A percentile compares a stretch with the other conserved stretches of the same genome.
These are phyloP conservation scores for Xylaria hypoxylon DNA, from an alignment of 2,329 filamentous ascomycete genomes.

Conservation along the genomic window DNA sequence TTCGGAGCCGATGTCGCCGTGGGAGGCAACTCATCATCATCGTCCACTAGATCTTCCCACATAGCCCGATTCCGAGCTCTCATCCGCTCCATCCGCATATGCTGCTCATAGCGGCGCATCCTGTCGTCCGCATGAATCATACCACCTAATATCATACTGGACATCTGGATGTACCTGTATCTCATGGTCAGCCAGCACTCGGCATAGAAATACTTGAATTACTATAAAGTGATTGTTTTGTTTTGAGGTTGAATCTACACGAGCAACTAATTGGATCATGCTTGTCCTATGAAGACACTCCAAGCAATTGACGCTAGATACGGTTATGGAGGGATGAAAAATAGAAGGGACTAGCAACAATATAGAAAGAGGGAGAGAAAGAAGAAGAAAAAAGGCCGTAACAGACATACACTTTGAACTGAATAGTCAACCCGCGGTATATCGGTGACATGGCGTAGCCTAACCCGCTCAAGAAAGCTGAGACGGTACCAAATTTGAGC, in stretches of 20 bases:
- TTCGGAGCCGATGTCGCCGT: conserved; percentile 34
- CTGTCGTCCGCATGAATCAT: conserved; percentile 80
- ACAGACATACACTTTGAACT: conserved; percentile 77
- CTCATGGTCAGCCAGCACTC: conserved; percentile 10
- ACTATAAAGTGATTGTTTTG: not conserved
- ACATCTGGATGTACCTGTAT: conserved; percentile 82
- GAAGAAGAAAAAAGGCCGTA: not conserved
- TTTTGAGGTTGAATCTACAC: not conserved
- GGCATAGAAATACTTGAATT: not conserved
- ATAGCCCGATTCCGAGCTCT: conserved; percentile 72
- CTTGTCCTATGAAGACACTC: not conserved
- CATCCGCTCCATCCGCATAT: conserved; percentile 73
- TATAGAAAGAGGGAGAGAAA: not conserved
- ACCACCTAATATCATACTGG: conserved; percentile 82
- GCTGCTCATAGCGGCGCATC: conserved; percentile 74
- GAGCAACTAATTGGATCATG: not conserved
- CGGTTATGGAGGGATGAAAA: not conserved
- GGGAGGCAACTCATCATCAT: conserved; percentile 52
- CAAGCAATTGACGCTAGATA: not conserved
- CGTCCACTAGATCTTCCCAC: conserved; percentile 71
- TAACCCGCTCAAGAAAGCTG: conserved; percentile 69
- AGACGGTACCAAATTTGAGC: conserved; percentile 77
- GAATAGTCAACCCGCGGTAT: conserved; percentile 77
- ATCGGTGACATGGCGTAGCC: conserved; percentile 75
- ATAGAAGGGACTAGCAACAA: not conserved